A percentile compares a stretch with the other conserved stretches of the same genome.
Evolutionary conservation across 2,329 filamentous ascomycete species (phyloP).

Genomic region (Alternaria ethzedia): DNA sequence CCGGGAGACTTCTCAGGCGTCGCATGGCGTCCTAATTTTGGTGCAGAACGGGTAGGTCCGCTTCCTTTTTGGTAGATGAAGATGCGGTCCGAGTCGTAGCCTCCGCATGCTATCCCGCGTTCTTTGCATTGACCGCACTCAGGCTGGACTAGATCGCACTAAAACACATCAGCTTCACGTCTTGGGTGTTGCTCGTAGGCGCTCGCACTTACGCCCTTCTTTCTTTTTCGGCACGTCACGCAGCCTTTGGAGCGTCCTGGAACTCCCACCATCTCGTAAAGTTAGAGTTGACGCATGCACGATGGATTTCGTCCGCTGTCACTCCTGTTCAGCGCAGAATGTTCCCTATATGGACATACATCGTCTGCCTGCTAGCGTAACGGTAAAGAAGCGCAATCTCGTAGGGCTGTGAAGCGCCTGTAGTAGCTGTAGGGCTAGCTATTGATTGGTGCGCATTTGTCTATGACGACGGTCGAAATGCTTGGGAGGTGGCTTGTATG

Average conservation of each 20-base stretch:
- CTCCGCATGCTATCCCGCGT: constrained; percentile 65
- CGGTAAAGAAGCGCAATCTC: not conserved
- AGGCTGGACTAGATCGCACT: constrained; percentile 69
- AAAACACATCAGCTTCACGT: not conserved
- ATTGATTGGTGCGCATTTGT: constrained; percentile 6
- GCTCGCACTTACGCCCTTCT: constrained; percentile 61
- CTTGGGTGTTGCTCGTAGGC: not conserved
- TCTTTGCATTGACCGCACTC: constrained; percentile 66
- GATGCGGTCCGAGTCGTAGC: constrained; percentile 67
- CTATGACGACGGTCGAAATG: constrained; percentile 6
- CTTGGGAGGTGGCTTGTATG: not conserved
- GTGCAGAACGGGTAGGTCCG: not conserved
- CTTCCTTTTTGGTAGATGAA: constrained; percentile 57
- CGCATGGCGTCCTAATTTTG: not conserved
- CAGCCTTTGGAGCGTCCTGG: constrained; percentile 44
- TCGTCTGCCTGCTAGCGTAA: constrained; percentile 1
- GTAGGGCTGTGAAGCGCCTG: not conserved
- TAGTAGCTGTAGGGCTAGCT: not conserved
- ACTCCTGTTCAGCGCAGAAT: constrained; percentile 22
- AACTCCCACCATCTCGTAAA: constrained; percentile 29
- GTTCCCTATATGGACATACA: constrained; percentile 18
- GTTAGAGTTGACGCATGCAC: not conserved
- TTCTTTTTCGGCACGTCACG: constrained; percentile 46
- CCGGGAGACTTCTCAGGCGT: not conserved
- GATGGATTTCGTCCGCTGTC: not conserved